phyloP scores from a whole-genome alignment of 2,329 filamentous ascomycete species.

The Clathrospora elynae region DNA sequence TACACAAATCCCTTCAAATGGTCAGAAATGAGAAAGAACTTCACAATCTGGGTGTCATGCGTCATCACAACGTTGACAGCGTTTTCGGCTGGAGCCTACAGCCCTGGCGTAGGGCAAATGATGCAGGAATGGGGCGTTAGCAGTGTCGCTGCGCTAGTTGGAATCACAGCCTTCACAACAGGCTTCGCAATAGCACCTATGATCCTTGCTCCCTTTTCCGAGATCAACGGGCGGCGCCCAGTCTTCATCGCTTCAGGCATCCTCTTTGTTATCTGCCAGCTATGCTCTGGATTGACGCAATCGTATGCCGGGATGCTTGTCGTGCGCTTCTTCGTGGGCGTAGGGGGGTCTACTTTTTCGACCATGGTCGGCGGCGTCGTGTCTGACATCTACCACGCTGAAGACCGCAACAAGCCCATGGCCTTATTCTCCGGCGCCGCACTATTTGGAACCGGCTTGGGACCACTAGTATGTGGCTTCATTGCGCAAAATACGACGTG shows the following conservation, averaged over 20 bases:
- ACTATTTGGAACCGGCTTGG: constrained; percentile 77
- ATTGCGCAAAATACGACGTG: constrained; percentile 71
- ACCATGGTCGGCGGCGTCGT: constrained; percentile 94
- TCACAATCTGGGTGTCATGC: constrained; percentile 76
- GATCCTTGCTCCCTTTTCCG: constrained; percentile 84
- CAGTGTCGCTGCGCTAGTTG: constrained; percentile 68
- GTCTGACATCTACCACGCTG: constrained; percentile 79
- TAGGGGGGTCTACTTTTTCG: constrained; percentile 78
- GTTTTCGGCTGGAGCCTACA: constrained; percentile 81
- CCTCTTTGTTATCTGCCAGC: constrained; percentile 72
- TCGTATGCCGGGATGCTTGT: constrained; percentile 75
- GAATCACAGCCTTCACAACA: constrained; percentile 78
- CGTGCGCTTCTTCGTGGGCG: constrained; percentile 75
- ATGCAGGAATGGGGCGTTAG: constrained; percentile 68
- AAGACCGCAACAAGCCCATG: constrained; percentile 87
- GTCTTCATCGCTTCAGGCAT: constrained; percentile 77
- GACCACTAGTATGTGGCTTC: constrained; percentile 72
- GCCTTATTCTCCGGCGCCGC: constrained; percentile 81
- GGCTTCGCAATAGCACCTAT: constrained; percentile 83
- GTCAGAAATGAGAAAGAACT: constrained; percentile 69
- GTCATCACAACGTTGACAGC: constrained; percentile 77
- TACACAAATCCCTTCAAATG: constrained; percentile 75
- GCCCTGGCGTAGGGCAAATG: constrained; percentile 70
- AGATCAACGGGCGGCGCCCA: constrained; percentile 84
- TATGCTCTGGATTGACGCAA: constrained; percentile 73